Percentiles rank a stretch among this genome's conserved stretches.
phyloP scores from a whole-genome alignment of 2,329 filamentous ascomycete genomes.

The Botryotinia convoluta region DNA sequence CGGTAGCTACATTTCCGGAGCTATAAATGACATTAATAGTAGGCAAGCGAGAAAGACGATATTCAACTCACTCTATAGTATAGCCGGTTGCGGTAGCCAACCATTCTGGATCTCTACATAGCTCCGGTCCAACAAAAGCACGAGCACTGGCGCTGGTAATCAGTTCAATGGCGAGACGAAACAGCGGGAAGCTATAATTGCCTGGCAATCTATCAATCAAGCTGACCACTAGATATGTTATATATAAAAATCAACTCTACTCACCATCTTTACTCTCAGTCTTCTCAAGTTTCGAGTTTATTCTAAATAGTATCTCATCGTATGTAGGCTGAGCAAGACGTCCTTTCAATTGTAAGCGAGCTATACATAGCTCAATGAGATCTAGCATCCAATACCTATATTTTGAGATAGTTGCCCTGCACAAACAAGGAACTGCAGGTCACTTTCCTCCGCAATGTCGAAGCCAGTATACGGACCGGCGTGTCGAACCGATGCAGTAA shows the following conservation, averaged over 20 bases:
- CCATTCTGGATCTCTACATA: conserved; percentile 34
- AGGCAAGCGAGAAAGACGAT: too few relatives aligned
- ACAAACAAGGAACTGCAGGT: conserved; percentile 11
- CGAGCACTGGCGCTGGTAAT: not conserved
- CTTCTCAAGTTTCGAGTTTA: not conserved
- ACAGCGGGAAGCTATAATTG: not conserved
- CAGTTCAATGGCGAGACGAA: not conserved
- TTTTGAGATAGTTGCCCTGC: conserved; percentile 9
- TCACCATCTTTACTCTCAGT: not conserved
- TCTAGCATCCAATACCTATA: not conserved
- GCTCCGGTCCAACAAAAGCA: conserved; percentile 30
- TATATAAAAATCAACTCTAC: not conserved
- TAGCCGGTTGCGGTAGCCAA: conserved; percentile 27
- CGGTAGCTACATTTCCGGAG: not conserved
- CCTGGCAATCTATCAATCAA: not conserved
- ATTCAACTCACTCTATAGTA: conserved; percentile 19
- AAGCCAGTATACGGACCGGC: not conserved
- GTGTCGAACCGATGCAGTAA: conserved; percentile 1
- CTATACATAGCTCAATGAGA: not conserved
- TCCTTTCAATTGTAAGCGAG: not conserved
- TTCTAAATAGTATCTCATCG: not conserved
- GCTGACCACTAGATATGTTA: not conserved
- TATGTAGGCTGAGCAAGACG: not conserved
- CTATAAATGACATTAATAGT: not conserved
- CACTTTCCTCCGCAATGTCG: conserved; percentile 12